Evolutionary conservation across 1,284 basidiomycete species (phyloP).

Genomic region (Apiotrichum domesticum): DNA sequence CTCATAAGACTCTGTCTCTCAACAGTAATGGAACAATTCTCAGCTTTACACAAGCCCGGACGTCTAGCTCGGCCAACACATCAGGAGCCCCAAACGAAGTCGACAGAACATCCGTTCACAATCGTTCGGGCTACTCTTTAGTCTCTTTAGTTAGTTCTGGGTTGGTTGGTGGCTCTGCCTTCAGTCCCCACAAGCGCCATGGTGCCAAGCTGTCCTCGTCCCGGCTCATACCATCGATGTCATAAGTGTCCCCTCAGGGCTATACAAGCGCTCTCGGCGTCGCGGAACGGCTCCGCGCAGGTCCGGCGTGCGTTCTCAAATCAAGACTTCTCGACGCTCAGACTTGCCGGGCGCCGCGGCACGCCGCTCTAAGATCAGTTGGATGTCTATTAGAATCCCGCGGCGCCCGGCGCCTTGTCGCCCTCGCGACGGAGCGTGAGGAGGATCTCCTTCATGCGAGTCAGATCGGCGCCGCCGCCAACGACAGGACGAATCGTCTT

Average conservation of each 20-base stretch:
- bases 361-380: background rate
- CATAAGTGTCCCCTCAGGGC: conserved; percentile 1
- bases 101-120: too few relatives aligned
- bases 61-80: too few relatives aligned
- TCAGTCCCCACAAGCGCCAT: too few relatives aligned
- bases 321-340: background rate
- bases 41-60: too few relatives aligned
- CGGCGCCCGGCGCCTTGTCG: conserved; percentile 81
- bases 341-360: background rate
- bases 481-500: conserved; percentile 88
- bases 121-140: too few relatives aligned
- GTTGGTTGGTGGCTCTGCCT: too few relatives aligned
- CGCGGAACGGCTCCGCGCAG: background rate
- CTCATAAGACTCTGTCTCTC: too few relatives aligned
- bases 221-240: conserved; percentile 1
- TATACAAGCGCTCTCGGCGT: background rate
- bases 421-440: conserved; percentile 81
- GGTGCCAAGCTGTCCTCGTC: background rate
- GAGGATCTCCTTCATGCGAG: conserved; percentile 85
- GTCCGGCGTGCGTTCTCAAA: too few relatives aligned
- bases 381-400: conserved; percentile 60
- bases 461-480: conserved; percentile 80
- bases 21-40: too few relatives aligned
- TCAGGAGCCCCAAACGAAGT: too few relatives aligned
- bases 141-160: too few relatives aligned